phyloP scores from a whole-genome alignment of 805 yeast species.

The Wickerhamiella siamensis region DNA sequence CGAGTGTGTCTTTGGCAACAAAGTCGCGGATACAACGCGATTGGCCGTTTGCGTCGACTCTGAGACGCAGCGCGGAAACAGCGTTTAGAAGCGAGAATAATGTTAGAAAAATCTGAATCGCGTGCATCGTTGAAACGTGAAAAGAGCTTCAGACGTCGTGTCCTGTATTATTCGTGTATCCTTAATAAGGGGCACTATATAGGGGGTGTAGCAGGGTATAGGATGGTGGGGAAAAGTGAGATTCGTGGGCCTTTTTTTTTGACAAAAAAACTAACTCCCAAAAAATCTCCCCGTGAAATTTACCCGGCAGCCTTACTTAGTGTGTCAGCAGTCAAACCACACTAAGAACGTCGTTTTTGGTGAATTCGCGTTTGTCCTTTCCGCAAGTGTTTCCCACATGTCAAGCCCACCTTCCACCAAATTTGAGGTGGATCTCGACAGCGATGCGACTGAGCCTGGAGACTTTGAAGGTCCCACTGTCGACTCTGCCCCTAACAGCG shows the following conservation, averaged over 20 bases:
- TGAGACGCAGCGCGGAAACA: slow-evolving; percentile 21
- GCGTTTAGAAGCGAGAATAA: slow-evolving; percentile 9
- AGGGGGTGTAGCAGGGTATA: background rate
- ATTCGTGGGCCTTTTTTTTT: no score
- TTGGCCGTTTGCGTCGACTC: slow-evolving; percentile 21
- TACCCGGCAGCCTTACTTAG: no score
- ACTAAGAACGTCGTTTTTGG: no score
- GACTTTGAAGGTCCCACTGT: background rate
- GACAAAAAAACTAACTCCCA: no score
- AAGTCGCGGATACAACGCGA: slow-evolving; percentile 90
- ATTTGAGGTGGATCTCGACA: background rate
- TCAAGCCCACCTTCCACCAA: background rate
- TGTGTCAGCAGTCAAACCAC: no score
- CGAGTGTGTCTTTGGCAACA: slow-evolving; percentile 69
- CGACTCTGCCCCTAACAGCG: background rate
- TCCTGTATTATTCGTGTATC: background rate
- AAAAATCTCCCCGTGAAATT: no score
- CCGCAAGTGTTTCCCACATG: no score
- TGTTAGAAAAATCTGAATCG: background rate
- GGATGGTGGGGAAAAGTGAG: no score
- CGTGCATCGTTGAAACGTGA: background rate
- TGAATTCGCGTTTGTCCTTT: no score
- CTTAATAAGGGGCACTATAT: background rate
- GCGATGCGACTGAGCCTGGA: background rate
- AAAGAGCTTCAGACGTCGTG: background rate